Base-by-base conservation (phyloP, 768 basidiomycete genomes). In the Rubroboletus satanas region DNA sequence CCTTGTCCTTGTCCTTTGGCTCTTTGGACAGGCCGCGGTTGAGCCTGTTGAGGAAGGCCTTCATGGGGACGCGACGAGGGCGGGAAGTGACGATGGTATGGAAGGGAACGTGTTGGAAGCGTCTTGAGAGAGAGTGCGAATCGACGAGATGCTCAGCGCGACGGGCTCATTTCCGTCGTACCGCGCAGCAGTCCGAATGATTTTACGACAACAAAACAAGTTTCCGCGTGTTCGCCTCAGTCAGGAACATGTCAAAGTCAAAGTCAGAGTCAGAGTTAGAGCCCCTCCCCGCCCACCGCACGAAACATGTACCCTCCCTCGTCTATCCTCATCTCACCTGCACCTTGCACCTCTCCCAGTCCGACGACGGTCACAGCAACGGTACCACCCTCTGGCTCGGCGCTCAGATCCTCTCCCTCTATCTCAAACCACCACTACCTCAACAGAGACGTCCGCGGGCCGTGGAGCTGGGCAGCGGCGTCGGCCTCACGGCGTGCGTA, bases 351-450 rank as follows among this genome's bases (percentile, higher is more conserved):
- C 77, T 90, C 49, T n/a, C 66, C 3, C 87, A 89, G 73, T 74
- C 66, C 42, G 74, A 82, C 67, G 78, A 88, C 62, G 84, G 87
- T 39, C 62, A 70, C 15, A 82, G 85, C 26, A 93, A 88, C 55
- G 92, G 92, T 17, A 92, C 90, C 3, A 82, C 88, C 2, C 82
- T 93, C 48, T 93, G 92, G 92, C 83, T 93, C 49, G 84, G 83
- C 39, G 88, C 84, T 0, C 91, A 95, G 69, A 79, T 87, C 65
- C 78, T 93, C 37, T 77, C 87, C 17, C 63, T 76, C 42, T 90
- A 84, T 21, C 73, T 74, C 61, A 71, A 63, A 41, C 59, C n/a
- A 50, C 45, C 48, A 9, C 26, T 3, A 5, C 51, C 15, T 1
- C 23, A 41, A 52, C 50, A 55, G 32, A 54, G 49, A 43, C 68